Percentiles rank a stretch among this genome's conserved stretches.
phyloP scores from a whole-genome alignment of 73 alveolate genomes.

The Stentor coeruleus region DNA sequence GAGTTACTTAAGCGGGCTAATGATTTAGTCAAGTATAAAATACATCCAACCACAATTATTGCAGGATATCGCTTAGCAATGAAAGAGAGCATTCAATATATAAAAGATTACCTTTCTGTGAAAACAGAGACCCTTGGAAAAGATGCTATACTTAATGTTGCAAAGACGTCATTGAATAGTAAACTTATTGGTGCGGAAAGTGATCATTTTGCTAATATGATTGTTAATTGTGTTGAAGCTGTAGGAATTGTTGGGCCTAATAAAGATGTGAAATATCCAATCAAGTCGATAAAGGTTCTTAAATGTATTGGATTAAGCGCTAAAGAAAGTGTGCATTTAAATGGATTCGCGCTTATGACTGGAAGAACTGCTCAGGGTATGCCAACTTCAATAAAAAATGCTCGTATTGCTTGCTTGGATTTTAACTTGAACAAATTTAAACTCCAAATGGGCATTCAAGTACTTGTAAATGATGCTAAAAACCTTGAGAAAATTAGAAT shows the following conservation, averaged over 20 bases:
- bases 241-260: slow-evolving; percentile 50
- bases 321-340: slow-evolving; percentile 65
- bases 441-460: slow-evolving; percentile 88
- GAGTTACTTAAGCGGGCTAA: slow-evolving; percentile 97
- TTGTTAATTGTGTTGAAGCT: slow-evolving; percentile 80
- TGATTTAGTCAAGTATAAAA: slow-evolving; percentile 93
- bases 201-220: slow-evolving; percentile 76
- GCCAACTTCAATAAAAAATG: slow-evolving; percentile 91
- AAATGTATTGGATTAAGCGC: slow-evolving; percentile 76
- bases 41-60: slow-evolving; percentile 97
- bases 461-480: slow-evolving; percentile 78
- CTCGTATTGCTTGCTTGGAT: slow-evolving; percentile 94
- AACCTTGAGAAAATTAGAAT: slow-evolving; percentile 88
- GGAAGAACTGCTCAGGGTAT: slow-evolving; percentile 90
- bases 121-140: slow-evolving; percentile 69
- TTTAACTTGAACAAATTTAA: slow-evolving; percentile 93
- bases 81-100: slow-evolving; percentile 58
- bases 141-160: slow-evolving; percentile 85
- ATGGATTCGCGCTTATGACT: slow-evolving; percentile 77
- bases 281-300: slow-evolving; percentile 66
- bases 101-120: slow-evolving; percentile 71
- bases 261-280: slow-evolving; percentile 69
- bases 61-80: slow-evolving; percentile 94
- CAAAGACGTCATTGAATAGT: slow-evolving; percentile 88
- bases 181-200: slow-evolving; percentile 92